Conservation (phyloP, 495 filamentous ascomycete genomes). For the Sporormia fimetaria region DNA sequence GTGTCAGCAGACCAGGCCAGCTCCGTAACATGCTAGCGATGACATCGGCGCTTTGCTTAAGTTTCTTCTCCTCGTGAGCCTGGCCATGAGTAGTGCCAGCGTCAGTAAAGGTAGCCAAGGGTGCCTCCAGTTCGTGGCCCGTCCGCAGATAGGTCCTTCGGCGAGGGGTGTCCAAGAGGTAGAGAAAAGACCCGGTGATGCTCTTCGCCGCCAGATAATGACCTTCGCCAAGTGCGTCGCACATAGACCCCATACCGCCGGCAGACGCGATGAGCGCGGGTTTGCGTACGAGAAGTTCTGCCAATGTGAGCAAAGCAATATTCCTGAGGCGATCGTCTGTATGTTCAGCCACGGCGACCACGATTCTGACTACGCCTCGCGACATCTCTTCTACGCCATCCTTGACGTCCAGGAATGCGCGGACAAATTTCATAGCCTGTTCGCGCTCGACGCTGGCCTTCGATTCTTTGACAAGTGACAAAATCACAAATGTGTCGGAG, state of each 20-base stretch:
- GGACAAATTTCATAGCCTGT: slow-evolving; percentile 91
- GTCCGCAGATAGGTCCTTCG: slow-evolving; percentile 67
- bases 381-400: slow-evolving; percentile 84
- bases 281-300: slow-evolving; percentile 79
- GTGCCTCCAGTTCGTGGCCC: slow-evolving; percentile 48
- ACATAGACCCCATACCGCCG: slow-evolving; percentile 68
- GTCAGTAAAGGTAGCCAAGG: slow-evolving; percentile 73
- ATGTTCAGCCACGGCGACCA: slow-evolving; percentile 84
- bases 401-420: slow-evolving; percentile 92
- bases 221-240: slow-evolving; percentile 79
- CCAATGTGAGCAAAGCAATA: slow-evolving; percentile 83
- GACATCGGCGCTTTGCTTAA: slow-evolving; percentile 77
- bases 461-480: slow-evolving; percentile 86
- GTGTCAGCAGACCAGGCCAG: slow-evolving; percentile 80
- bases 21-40: slow-evolving; percentile 79
- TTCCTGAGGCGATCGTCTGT: slow-evolving; percentile 74
- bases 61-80: slow-evolving; percentile 49
- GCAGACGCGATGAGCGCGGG: slow-evolving; percentile 65
- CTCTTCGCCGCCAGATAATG: slow-evolving; percentile 85
- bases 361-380: slow-evolving; percentile 68
- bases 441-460: slow-evolving; percentile 94
- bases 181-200: slow-evolving; percentile 71
- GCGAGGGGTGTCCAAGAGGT: slow-evolving; percentile 73
- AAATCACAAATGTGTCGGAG: slow-evolving; percentile 82
- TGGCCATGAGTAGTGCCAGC: slow-evolving; percentile 52